Evolutionary conservation across 345 rosid species (phyloP).

Genomic region (Sonneratia caseolaris): DNA sequence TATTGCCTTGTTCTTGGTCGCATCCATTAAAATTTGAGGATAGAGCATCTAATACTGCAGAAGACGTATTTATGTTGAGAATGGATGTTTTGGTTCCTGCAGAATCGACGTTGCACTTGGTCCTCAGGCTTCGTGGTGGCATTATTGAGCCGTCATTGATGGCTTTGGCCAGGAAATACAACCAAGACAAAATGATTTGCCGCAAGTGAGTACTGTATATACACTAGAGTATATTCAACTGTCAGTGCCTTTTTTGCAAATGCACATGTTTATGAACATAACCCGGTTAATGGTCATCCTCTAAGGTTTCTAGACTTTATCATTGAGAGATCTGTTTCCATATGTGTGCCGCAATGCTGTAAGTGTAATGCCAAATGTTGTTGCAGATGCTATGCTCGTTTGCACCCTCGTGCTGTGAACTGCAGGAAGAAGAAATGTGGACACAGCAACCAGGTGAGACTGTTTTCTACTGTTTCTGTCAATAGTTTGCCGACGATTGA

Average conservation of each 20-base stretch:
- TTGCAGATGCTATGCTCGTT: constrained; percentile 81
- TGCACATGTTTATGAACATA: background rate
- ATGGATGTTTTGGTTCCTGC: background rate
- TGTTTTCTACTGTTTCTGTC: background rate
- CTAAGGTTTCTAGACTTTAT: background rate
- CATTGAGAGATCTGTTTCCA: background rate
- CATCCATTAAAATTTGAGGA: background rate
- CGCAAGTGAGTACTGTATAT: constrained; percentile 47
- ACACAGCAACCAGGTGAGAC: constrained; percentile 88
- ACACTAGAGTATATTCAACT: background rate
- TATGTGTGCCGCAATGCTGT: background rate
- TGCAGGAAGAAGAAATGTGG: constrained; percentile 99
- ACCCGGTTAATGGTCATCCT: background rate
- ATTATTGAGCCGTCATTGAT: constrained; percentile 65
- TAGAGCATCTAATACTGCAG: background rate
- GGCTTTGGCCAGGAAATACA: constrained; percentile 64
- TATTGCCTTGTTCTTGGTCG: background rate
- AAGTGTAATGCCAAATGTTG: background rate
- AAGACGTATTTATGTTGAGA: background rate
- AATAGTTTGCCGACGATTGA: background rate
- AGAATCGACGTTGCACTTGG: constrained; percentile 68
- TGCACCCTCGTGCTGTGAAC: constrained; percentile 94
- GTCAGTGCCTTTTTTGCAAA: background rate
- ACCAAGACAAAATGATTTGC: constrained; percentile 69
- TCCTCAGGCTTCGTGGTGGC: constrained; percentile 72